A percentile compares a stretch with the other conserved stretches of the same genome.
Evolutionary conservation across 345 rosid species (phyloP).

Genomic region (Trapa incisa): DNA sequence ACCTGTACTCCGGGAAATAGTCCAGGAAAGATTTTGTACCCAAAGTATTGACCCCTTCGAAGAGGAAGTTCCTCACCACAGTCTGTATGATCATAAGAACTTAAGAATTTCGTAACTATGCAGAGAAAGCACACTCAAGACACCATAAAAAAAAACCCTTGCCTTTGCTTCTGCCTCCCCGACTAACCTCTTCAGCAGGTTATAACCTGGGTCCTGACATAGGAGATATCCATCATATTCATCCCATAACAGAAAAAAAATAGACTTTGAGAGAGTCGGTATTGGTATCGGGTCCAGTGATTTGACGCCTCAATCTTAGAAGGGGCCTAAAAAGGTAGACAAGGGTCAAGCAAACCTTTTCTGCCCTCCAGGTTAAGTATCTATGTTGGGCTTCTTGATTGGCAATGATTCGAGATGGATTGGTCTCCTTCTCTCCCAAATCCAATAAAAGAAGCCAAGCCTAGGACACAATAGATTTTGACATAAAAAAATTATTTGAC

Average conservation of each 20-base stretch:
- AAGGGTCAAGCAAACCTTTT: constrained; percentile 27
- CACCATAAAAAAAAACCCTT: not conserved
- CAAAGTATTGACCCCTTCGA: constrained; percentile 48
- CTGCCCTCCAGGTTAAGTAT: constrained; percentile 63
- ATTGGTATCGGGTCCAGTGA: not conserved
- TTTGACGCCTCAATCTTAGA: not conserved
- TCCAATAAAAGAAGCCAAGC: constrained; percentile 50
- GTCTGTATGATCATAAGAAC: constrained; percentile 21
- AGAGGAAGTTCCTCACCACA: constrained; percentile 60
- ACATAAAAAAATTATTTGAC: not conserved
- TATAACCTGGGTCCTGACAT: constrained; percentile 59
- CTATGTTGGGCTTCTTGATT: constrained; percentile 54
- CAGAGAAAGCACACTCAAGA: not conserved
- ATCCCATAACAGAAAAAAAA: not conserved
- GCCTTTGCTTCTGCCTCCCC: constrained; percentile 51
- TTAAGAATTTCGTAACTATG: not conserved
- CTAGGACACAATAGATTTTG: constrained; percentile 12
- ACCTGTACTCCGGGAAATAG: constrained; percentile 73
- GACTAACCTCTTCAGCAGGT: constrained; percentile 37
- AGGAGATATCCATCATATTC: not conserved
- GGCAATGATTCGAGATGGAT: constrained; percentile 22
- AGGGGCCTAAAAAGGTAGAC: not conserved
- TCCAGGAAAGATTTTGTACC: constrained; percentile 72
- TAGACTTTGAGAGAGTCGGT: not conserved
- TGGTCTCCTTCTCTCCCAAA: constrained; percentile 28